Evolutionary conservation across 176 grass and related monocot species (phyloP).

Genomic region (Thalia dealbata): DNA sequence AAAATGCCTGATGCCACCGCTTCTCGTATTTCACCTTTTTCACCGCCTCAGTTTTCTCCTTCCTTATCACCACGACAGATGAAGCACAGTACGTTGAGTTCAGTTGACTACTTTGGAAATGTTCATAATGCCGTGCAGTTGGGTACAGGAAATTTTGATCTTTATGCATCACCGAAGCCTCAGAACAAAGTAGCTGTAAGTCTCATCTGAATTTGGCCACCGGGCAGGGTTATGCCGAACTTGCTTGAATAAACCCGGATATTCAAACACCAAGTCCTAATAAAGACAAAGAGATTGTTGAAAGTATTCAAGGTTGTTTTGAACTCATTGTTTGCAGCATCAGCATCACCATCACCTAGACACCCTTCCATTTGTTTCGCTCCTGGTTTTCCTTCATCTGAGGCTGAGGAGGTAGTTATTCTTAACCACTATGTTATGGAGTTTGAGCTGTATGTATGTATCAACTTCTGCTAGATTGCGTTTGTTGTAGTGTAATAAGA

Average conservation of each 20-base stretch:
- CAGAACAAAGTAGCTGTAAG: neutral
- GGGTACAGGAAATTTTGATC: neutral
- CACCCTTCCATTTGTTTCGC: neutral
- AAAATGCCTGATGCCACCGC: conserved; percentile 1
- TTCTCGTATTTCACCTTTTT: neutral
- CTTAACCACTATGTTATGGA: neutral
- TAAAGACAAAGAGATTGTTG: neutral
- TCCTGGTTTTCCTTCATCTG: neutral
- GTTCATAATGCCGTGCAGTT: conserved; percentile 2
- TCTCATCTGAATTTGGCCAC: neutral
- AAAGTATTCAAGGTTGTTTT: neutral
- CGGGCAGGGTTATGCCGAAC: neutral
- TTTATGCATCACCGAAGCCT: conserved; percentile 2
- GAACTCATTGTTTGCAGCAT: neutral
- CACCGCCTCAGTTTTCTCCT: neutral
- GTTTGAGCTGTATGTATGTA: neutral
- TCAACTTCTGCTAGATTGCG: too few species aligned
- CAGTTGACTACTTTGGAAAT: neutral
- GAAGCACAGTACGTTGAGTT: neutral
- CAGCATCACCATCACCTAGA: neutral
- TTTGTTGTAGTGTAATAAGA: neutral
- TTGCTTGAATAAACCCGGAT: neutral
- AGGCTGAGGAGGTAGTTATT: neutral
- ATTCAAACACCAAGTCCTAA: too few species aligned
- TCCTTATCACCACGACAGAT: neutral